Base-by-base conservation (phyloP, 768 basidiomycete genomes). In the Lactifluus echinatus region DNA sequence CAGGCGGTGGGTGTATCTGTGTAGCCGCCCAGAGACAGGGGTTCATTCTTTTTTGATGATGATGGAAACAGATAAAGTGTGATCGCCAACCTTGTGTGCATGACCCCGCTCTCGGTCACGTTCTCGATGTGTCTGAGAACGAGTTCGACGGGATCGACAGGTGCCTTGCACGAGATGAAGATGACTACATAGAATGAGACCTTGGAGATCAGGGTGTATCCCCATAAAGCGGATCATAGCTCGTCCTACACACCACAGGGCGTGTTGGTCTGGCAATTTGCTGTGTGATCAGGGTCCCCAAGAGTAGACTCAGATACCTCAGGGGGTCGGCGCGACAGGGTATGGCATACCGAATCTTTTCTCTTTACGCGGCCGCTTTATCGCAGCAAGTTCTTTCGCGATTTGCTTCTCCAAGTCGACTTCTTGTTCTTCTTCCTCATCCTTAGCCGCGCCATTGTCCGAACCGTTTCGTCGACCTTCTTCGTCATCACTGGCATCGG, bases 151-250 rank as follows among this genome's bases (percentile, higher is more conserved):
- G 90, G 88, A 66, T 92, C 83, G 23, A 90, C 75, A 0, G 89
- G 89, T 1, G 82, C 74, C 68, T 80, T 85, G 68, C 87, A 91
- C 10, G 87, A 84, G 44, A 93, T 85, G 68, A 89, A 90, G 26
- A 89, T 71, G 14, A 90, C 89, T 92, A 45, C 14, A 12, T 7
- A 17, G 17, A 34, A 31, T 12, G 36, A 1, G 17, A 11, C 34
- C 19, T 37, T 33, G 45, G 50, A 17, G 8, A 40, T 55, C 28
- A 45, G 37, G 21, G 33, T n/a, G 31, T 55, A 23, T 34, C 61
- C n/a, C 31, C 64, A 50, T 39, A 19, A 60, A 24, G 11, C 21
- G n/a, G n/a, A 24, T 6, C 28, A 12, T 24, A 33, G 19, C 40
- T 40, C n/a, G 17, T 15, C 15, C 3, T 3, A 31, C 77, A 36